A percentile compares a stretch with the other conserved stretches of the same genome.
These are phyloP conservation scores for Closterium sp. DNA, from an alignment of 139 green algal genomes.

Conservation along the genomic window DNA sequence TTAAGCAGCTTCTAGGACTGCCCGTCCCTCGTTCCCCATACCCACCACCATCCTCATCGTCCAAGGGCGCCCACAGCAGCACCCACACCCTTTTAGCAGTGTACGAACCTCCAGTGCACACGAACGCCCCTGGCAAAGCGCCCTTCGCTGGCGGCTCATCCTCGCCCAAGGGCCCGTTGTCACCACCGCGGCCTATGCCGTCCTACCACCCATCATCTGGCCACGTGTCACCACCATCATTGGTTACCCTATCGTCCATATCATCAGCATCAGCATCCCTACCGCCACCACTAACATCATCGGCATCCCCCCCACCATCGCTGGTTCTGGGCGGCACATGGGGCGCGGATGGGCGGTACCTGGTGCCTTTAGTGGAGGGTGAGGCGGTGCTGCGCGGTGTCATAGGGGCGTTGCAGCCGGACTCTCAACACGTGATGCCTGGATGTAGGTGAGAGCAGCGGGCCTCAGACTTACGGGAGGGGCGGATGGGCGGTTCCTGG, in stretches of 20 bases:
- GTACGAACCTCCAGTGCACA: too few species aligned
- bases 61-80: not conserved
- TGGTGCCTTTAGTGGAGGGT: not conserved
- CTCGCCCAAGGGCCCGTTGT: not conserved
- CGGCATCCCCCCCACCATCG: not conserved
- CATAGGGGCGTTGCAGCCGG: not conserved
- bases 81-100: too few species aligned
- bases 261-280: not conserved
- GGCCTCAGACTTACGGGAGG: not conserved
- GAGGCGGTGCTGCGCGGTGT: not conserved
- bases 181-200: too few species aligned
- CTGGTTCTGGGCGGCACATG: not conserved
- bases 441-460: not conserved
- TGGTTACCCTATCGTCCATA: not conserved
- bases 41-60: not conserved
- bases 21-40: not conserved
- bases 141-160: not conserved
- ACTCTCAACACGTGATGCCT: not conserved
- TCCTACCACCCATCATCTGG: not conserved
- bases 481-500: not conserved
- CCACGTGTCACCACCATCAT: not conserved
- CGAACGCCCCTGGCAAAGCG: not conserved
- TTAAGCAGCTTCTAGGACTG: not conserved
- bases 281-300: not conserved
- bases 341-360: not conserved